Percentiles rank a stretch among this genome's conserved stretches.
Evolutionary conservation across 2,329 filamentous ascomycete species (phyloP).

Genomic region (Didymella arachidicola): DNA sequence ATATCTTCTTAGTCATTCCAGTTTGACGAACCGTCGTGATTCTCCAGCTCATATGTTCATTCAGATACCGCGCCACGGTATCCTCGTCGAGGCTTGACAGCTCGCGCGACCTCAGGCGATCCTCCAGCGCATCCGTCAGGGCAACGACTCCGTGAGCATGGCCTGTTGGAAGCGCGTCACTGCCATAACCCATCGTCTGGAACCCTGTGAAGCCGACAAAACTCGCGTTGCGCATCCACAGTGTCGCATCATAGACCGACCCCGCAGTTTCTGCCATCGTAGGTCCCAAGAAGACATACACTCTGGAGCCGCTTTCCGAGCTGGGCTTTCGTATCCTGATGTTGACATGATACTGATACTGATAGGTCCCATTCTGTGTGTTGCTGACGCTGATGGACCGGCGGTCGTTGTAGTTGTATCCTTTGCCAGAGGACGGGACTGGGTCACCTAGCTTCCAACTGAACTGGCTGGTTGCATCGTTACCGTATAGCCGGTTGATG

Average conservation of each 20-base stretch:
- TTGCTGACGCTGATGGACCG: slow-evolving; percentile 14
- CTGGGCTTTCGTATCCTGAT: slow-evolving; percentile 68
- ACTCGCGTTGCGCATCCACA: slow-evolving; percentile 63
- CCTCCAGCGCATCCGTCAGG: slow-evolving; percentile 54
- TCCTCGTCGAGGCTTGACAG: slow-evolving; percentile 40
- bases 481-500: slow-evolving; percentile 69
- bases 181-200: slow-evolving; percentile 29
- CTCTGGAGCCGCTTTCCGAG: slow-evolving; percentile 66
- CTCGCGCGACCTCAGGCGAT: slow-evolving; percentile 43
- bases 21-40: slow-evolving; percentile 29
- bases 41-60: slow-evolving; percentile 35
- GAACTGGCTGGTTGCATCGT: slow-evolving; percentile 37
- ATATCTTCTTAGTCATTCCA: neutral
- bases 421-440: neutral
- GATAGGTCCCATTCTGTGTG: slow-evolving; percentile 13
- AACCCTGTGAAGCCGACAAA: slow-evolving; percentile 68
- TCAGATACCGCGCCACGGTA: slow-evolving; percentile 33
- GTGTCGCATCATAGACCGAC: slow-evolving; percentile 61
- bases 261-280: slow-evolving; percentile 41
- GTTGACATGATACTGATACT: slow-evolving; percentile 70
- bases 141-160: slow-evolving; percentile 53
- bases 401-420: slow-evolving; percentile 10
- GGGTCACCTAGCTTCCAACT: slow-evolving; percentile 20
- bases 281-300: slow-evolving; percentile 73
- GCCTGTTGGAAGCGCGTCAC: slow-evolving; percentile 1